A percentile compares a stretch with the other conserved stretches of the same genome.
These are phyloP conservation scores for Rosa hybrid DNA, from an alignment of 331 rosid genomes.

Conservation along the genomic window DNA sequence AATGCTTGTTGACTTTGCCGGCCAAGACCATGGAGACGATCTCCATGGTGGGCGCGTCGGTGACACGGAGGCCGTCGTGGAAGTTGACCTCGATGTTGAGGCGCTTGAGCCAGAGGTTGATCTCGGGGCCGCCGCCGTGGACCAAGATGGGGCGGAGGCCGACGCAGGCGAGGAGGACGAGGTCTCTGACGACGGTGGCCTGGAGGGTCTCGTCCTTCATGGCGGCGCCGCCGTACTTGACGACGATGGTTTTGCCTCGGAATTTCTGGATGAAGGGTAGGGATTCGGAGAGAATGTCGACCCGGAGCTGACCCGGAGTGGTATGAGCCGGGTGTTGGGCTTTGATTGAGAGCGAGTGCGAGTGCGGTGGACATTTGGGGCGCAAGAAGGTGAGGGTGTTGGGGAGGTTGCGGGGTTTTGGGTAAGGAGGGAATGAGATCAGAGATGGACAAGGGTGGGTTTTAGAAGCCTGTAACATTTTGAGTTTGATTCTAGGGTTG, in stretches of 20 bases:
- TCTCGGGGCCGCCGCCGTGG: slow-evolving; percentile 96
- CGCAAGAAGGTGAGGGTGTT: slow-evolving; percentile 3
- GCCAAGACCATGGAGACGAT: slow-evolving; percentile 91
- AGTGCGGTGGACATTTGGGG: background rate
- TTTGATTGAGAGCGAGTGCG: slow-evolving; percentile 27
- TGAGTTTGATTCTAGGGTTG: too few species aligned
- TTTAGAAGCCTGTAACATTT: slow-evolving; percentile 42
- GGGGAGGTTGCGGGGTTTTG: slow-evolving; percentile 11
- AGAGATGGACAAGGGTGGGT: slow-evolving; percentile 23
- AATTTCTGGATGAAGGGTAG: slow-evolving; percentile 92
- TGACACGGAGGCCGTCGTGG: slow-evolving; percentile 89
- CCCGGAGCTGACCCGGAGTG: slow-evolving; percentile 74
- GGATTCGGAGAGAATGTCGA: slow-evolving; percentile 85
- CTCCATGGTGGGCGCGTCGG: slow-evolving; percentile 83
- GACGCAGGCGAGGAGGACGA: slow-evolving; percentile 85
- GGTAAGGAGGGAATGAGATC: slow-evolving; percentile 18
- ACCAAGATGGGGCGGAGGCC: slow-evolving; percentile 83
- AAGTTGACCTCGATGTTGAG: slow-evolving; percentile 72
- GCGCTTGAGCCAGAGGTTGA: slow-evolving; percentile 80
- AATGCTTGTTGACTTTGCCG: slow-evolving; percentile 74
- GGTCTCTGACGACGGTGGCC: slow-evolving; percentile 86
- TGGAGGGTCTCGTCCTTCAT: slow-evolving; percentile 84
- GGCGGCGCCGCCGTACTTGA: slow-evolving; percentile 93
- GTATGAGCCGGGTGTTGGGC: slow-evolving; percentile 16
- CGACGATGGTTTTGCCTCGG: slow-evolving; percentile 83